Percentiles rank a stretch among this genome's conserved stretches.
phyloP scores from a whole-genome alignment of 2,329 filamentous ascomycete species.

The Samsoniella hepiali region DNA sequence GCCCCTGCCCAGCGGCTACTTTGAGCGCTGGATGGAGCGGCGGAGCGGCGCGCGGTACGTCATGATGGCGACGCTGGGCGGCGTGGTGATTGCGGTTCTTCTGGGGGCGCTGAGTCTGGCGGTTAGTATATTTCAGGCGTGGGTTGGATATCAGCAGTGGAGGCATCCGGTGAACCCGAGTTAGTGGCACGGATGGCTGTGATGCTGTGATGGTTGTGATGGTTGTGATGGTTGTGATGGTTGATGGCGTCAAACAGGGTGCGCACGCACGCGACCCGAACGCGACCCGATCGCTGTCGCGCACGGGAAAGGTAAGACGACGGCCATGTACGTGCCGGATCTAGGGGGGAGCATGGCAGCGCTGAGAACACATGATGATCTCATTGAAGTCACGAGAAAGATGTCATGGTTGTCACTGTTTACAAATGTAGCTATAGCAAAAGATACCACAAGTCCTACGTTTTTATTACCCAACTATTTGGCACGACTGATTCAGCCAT shows the following conservation, averaged over 20 bases:
- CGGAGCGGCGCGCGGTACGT: slow-evolving; percentile 24
- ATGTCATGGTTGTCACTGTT: too few species aligned
- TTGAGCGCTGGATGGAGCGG: slow-evolving; percentile 22
- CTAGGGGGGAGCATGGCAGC: slow-evolving; percentile 29
- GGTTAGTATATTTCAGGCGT: slow-evolving; percentile 24
- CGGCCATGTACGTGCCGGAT: too few species aligned
- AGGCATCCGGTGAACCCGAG: slow-evolving; percentile 20
- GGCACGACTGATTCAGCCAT: too few species aligned
- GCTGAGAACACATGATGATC: too few species aligned
- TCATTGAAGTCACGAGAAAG: too few species aligned
- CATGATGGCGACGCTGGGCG: slow-evolving; percentile 27
- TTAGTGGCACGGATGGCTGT: background rate
- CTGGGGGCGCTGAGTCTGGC: slow-evolving; percentile 21
- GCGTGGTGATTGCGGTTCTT: slow-evolving; percentile 22
- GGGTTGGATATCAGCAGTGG: slow-evolving; percentile 25
- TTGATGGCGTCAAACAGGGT: slow-evolving; percentile 1
- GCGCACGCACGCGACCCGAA: slow-evolving; percentile 17
- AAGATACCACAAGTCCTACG: too few species aligned
- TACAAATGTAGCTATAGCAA: too few species aligned
- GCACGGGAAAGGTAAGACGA: slow-evolving; percentile 1
- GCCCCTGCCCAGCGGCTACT: slow-evolving; percentile 20
- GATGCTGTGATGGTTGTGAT: too few species aligned
- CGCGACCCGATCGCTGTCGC: background rate
- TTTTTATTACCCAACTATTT: too few species aligned
- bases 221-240: too few species aligned